Conservation (phyloP, 2,329 filamentous ascomycete genomes). For the Penicillium sp. region DNA sequence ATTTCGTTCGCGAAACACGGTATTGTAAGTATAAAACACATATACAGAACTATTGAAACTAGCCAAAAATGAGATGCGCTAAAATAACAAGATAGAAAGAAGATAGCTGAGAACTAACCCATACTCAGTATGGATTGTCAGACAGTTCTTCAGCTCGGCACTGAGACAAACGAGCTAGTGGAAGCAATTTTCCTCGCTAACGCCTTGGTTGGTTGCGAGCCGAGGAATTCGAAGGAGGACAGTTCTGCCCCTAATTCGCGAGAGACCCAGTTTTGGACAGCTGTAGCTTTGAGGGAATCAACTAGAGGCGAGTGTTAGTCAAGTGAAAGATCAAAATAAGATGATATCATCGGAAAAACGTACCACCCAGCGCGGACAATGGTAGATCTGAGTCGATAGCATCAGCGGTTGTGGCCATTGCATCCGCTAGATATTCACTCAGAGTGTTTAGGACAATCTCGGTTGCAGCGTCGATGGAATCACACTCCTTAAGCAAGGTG, state of each 20-base stretch:
- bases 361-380: slow-evolving; percentile 20
- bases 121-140: neutral
- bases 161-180: slow-evolving; percentile 16
- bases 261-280: slow-evolving; percentile 22
- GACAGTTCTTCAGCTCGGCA: slow-evolving; percentile 2
- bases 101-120: neutral
- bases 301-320: slow-evolving; percentile 12
- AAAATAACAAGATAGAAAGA: neutral
- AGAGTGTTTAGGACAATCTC: slow-evolving; percentile 13
- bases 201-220: slow-evolving; percentile 18
- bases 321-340: neutral
- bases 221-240: slow-evolving; percentile 22
- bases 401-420: slow-evolving; percentile 20
- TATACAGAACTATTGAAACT: neutral
- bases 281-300: slow-evolving; percentile 21
- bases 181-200: slow-evolving; percentile 19
- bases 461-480: slow-evolving; percentile 9
- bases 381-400: slow-evolving; percentile 20
- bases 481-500: slow-evolving; percentile 8
- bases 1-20: neutral
- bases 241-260: slow-evolving; percentile 20
- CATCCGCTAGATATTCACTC: slow-evolving; percentile 18
- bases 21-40: slow-evolving; percentile 2
- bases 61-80: neutral
- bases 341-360: neutral